Evolutionary conservation across 129 eudicot species (phyloP).

Genomic region (Ambrosia trifida): DNA sequence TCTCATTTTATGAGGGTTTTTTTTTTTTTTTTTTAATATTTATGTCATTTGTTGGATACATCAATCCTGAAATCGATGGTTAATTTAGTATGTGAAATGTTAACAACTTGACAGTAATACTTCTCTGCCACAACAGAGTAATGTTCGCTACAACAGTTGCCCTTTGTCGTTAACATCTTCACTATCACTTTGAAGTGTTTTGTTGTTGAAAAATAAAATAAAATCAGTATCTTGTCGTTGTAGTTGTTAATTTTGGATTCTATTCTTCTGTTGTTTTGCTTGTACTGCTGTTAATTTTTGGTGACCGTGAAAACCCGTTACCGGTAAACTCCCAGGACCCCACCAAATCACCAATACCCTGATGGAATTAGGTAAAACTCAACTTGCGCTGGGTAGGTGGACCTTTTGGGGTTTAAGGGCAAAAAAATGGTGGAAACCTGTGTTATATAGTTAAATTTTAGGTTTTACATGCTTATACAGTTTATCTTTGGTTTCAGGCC

Average conservation of each 20-base stretch:
- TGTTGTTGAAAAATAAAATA: neutral
- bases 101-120: neutral
- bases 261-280: neutral
- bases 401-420: too few species aligned
- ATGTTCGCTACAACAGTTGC: neutral
- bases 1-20: neutral
- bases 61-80: neutral
- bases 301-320: too few species aligned
- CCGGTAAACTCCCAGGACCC: too few species aligned
- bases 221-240: neutral
- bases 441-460: neutral
- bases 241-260: conserved; percentile 2
- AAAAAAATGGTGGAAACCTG: neutral
- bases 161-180: neutral
- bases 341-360: too few species aligned
- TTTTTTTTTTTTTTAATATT: neutral
- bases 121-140: neutral
- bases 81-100: neutral
- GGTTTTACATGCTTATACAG: neutral
- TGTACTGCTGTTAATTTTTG: neutral
- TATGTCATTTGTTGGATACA: conserved; percentile 9
- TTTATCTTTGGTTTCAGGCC: conserved; percentile 50
- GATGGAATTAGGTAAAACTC: too few species aligned
- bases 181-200: neutral
- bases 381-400: too few species aligned